Conservation (phyloP, 75 land plant species). For the Cryptomeria japonica region DNA sequence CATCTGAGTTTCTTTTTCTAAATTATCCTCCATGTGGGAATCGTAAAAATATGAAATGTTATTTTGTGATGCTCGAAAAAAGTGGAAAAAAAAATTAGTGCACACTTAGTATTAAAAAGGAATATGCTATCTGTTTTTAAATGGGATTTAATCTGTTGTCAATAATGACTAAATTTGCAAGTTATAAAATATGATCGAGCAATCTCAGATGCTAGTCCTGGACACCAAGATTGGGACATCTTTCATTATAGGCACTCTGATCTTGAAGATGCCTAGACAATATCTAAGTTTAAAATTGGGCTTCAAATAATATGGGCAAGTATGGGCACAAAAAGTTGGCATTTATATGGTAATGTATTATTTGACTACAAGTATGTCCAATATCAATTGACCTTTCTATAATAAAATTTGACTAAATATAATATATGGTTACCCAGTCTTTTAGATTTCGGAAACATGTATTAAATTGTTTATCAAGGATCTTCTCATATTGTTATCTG, state of each 20-base stretch:
- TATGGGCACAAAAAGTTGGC: not conserved
- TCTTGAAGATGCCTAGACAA: not conserved
- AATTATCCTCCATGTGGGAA: not conserved
- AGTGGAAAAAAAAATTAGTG: not conserved
- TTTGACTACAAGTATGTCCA: not conserved
- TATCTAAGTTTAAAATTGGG: not conserved
- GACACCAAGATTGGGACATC: not conserved
- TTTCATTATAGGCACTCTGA: not conserved
- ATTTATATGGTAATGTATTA: not conserved
- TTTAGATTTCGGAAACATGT: not conserved
- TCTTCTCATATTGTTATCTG: not conserved
- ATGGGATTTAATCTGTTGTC: not conserved
- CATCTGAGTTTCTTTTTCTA: not conserved
- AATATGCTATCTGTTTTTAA: not conserved
- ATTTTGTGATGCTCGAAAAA: not conserved
- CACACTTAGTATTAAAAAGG: not conserved
- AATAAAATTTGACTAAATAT: not conserved
- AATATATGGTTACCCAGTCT: not conserved
- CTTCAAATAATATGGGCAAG: not conserved
- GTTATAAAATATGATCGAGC: not conserved
- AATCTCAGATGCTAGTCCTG: not conserved
- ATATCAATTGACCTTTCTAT: not conserved
- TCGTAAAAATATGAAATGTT: not conserved
- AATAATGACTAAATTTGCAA: not conserved
- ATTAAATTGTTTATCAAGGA: not conserved